A percentile compares a stretch with the other conserved stretches of the same genome.
Evolutionary conservation across 208 protist genomes (phyloP).

Genomic region (Crithidia acanthocephali): DNA sequence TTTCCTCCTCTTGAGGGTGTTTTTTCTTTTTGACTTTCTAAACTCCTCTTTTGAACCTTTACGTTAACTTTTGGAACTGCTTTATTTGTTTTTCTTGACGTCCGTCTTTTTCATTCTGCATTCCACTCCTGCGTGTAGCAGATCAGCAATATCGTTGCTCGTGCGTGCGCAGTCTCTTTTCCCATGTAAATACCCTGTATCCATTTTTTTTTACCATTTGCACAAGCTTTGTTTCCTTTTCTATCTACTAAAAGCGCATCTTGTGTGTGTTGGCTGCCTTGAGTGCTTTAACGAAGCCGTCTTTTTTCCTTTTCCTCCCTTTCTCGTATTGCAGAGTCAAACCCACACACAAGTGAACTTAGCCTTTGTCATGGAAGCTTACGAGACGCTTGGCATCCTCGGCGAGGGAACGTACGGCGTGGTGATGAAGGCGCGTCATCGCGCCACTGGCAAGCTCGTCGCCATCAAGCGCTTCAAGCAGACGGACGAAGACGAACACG

Average conservation of each 20-base stretch:
- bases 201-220: not conserved
- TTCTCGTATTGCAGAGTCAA: no score
- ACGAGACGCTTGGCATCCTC: slow-evolving; percentile 92
- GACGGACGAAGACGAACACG: slow-evolving; percentile 93
- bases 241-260: no score
- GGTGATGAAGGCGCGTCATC: slow-evolving; percentile 94
- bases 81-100: not conserved
- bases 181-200: not conserved
- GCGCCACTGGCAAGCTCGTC: slow-evolving; percentile 92
- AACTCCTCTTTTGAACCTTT: not conserved
- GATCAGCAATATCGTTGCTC: slow-evolving; percentile 8
- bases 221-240: no score
- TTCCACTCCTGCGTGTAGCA: not conserved
- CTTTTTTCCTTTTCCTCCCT: no score
- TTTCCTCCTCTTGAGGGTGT: not conserved
- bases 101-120: not conserved
- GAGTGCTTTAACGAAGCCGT: no score
- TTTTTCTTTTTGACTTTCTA: slow-evolving; percentile 1
- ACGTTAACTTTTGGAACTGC: not conserved
- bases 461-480: slow-evolving; percentile 98
- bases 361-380: slow-evolving; percentile 81
- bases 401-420: slow-evolving; percentile 96
- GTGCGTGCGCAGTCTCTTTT: not conserved
- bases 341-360: no score
- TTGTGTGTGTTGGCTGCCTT: no score